Base-by-base conservation (phyloP, 164 flowering plant genomes). In the Paratinospora sagittata region DNA sequence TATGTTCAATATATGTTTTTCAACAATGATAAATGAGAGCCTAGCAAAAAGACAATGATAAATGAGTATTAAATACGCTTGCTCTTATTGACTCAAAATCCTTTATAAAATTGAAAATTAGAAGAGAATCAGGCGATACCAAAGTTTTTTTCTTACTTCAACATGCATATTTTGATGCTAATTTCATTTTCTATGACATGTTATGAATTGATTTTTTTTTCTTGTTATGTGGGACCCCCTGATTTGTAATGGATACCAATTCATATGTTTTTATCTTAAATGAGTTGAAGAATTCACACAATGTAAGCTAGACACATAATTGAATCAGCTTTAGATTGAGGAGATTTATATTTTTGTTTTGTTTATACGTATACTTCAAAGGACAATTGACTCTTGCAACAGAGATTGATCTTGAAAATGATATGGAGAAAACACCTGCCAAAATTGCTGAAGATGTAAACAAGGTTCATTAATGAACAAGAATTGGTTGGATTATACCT, bases 361-460 rank as follows among this genome's bases (percentile, higher is more conserved):
- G 41, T 67, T 47, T 76, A 61, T 81, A 95, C 97, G 82, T n/a
- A n/a, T 96, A 93, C 75, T 96, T 71, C 78, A 97, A 93, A 84
- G 98, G 99, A 57, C 92, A 90, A 64, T 72, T 93, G 75, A 76
- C 89, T 74, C 75, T 86, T 24, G 78, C 89, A 33, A 82, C 89
- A 78, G 99, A 96, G 72, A 58, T 65, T 6, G 92, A 90, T 49
- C 64, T 66, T 73, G 95, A 85, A 75, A 70, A 77, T 65, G 74
- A 30, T 61, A 76, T 37, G 63, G 85, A 85, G 58, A 72, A 72
- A 49, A 52, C 85, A 45, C 83, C 63, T 67, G 81, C 84, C 79
- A 85, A 81, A 74, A 80, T 91, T 24, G 78, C 82, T 27, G 98
- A 92, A 78, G 96, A 93, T 47, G 93, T 93, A 16, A 88, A 91